phyloP scores from a whole-genome alignment of 257 asterid genomes.

The Capsicum baccatum region DNA sequence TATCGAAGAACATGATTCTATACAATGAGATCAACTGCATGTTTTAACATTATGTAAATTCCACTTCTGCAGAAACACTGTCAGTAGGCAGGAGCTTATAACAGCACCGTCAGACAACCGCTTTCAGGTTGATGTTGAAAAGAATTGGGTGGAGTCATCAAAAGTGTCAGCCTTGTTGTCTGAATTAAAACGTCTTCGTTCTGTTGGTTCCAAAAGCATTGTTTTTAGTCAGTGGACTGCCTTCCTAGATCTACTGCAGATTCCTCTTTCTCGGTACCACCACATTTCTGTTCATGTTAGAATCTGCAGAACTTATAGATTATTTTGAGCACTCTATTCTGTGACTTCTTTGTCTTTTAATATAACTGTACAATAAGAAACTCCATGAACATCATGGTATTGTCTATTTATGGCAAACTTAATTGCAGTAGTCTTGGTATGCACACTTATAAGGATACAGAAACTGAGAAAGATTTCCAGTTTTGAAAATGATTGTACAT shows the following conservation, averaged over 20 bases:
- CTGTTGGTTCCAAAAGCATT: slow-evolving; percentile 78
- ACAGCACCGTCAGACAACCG: slow-evolving; percentile 95
- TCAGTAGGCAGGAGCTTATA: slow-evolving; percentile 84
- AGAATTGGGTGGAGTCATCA: slow-evolving; percentile 92
- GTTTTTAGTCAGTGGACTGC: slow-evolving; percentile 99
- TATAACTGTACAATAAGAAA: not conserved
- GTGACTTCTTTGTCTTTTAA: slow-evolving; percentile 13
- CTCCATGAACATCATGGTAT: slow-evolving; percentile 13
- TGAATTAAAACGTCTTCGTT: slow-evolving; percentile 59
- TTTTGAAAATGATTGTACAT: not conserved
- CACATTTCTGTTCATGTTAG: slow-evolving; percentile 23
- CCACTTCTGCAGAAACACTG: slow-evolving; percentile 57
- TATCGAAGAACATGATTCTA: not conserved
- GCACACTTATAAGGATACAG: not conserved
- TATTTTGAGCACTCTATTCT: not conserved
- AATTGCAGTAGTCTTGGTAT: slow-evolving; percentile 5
- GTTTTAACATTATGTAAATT: slow-evolving; percentile 26
- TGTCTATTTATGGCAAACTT: not conserved
- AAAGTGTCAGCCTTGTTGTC: slow-evolving; percentile 84
- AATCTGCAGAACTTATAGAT: slow-evolving; percentile 13
- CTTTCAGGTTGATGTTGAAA: slow-evolving; percentile 80
- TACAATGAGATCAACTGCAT: slow-evolving; percentile 29
- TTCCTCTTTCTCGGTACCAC: slow-evolving; percentile 82
- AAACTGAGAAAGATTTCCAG: slow-evolving; percentile 15
- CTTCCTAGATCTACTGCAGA: slow-evolving; percentile 86